Evolutionary conservation across 1,139 yeast genomes (phyloP).

Genomic region (Debaryomyces sp.): DNA sequence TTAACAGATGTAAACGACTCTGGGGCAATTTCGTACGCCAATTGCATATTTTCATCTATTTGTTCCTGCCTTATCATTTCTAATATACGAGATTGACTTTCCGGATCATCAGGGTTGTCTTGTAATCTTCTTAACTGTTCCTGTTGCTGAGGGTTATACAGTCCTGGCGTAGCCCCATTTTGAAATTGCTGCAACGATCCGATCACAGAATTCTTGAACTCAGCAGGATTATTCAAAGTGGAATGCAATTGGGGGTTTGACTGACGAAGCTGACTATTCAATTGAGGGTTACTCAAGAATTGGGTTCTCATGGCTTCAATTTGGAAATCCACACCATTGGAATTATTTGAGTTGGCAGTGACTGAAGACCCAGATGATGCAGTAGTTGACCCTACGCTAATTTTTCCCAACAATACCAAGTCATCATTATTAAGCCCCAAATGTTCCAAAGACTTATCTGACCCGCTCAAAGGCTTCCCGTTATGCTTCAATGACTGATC

Average conservation of each 20-base stretch:
- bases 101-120: constrained; percentile 74
- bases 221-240: constrained; percentile 52
- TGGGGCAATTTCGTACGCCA: constrained; percentile 87
- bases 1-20: constrained; percentile 82
- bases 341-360: constrained; percentile 18
- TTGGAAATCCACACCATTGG: constrained; percentile 34
- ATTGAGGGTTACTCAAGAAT: constrained; percentile 40
- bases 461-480: constrained; percentile 41
- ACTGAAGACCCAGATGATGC: constrained; percentile 16
- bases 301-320: constrained; percentile 56
- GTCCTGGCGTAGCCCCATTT: constrained; percentile 13
- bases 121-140: constrained; percentile 54
- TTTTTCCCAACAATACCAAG: constrained; percentile 43
- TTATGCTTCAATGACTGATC: constrained; percentile 53
- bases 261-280: constrained; percentile 34
- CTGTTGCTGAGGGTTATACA: constrained; percentile 24
- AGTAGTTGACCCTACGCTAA: constrained; percentile 2
- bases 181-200: constrained; percentile 28
- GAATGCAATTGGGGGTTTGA: constrained; percentile 47
- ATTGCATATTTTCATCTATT: constrained; percentile 73
- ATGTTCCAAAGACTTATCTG: constrained; percentile 41
- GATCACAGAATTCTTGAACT: constrained; percentile 52
- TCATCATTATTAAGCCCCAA: constrained; percentile 60
- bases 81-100: constrained; percentile 64
- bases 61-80: constrained; percentile 73